Base-by-base conservation (phyloP, 2,329 filamentous ascomycete genomes). In the Pseudonectria foliicola region DNA sequence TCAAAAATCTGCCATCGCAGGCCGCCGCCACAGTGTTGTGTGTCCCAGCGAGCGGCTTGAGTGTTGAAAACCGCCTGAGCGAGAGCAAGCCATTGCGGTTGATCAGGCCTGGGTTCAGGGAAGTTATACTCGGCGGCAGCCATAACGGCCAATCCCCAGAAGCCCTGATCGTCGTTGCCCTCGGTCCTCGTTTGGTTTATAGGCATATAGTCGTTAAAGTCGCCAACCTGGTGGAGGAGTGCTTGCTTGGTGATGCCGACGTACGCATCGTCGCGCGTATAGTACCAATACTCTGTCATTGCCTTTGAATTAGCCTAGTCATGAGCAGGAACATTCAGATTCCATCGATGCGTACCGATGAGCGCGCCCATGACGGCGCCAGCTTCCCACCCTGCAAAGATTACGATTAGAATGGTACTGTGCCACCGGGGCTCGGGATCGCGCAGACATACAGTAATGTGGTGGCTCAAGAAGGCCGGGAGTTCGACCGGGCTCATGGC, bases 1-100 rank as follows among this genome's bases (percentile, higher is more conserved):
- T 75, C 70, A 55, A 84, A 90, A 31, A 94, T 87, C 61, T 94
- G 87, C 85, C 85, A 90, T 42, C 83, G 75, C 33, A 92, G 58
- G 6, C 86, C 87, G 27, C 86, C 86, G n/a, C 68, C 70, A 48
- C 86, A 93, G 33, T 75, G 63, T 1, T 67, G 59, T 1, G 57
- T 66, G 43, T 89, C 84, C 86, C 85, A 92, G 25, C 85, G 75
- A 18, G 68, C 65, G 3, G 77, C 78, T 52, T 90, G 85, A 3
- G 78, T 81, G 56, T 93, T 86, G 66, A 92, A 93, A 21, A 87
- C 82, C 33, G 81, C 83, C 55, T 88, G 79, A 3, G 81, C 84
- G 10, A 92, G 71, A 4, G 79, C 76, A 10, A 86, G 67, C 77
- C 82, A 86, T 48, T 76, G 67, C 3, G 80, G 80, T 48, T 77